Evolutionary conservation across 2,329 filamentous ascomycete genomes (phyloP).

Genomic region (Alternaria sp.): DNA sequence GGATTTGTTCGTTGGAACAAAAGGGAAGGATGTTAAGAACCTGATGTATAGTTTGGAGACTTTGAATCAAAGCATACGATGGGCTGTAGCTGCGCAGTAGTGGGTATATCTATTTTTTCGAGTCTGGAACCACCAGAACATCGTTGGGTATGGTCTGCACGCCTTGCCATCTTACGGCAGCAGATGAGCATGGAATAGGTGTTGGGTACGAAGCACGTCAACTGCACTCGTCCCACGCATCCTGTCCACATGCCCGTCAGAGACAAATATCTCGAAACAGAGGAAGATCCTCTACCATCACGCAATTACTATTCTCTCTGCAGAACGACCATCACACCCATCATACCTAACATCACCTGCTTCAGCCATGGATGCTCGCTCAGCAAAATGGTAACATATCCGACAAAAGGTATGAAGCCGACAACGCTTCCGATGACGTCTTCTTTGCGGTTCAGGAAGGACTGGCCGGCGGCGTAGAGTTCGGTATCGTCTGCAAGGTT

Average conservation of each 20-base stretch:
- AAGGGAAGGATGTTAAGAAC: neutral
- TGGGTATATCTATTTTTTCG: slow-evolving; percentile 7
- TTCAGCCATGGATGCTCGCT: slow-evolving; percentile 98
- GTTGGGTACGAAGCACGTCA: neutral
- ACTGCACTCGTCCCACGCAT: neutral
- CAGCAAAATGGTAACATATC: slow-evolving; percentile 95
- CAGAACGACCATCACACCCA: slow-evolving; percentile 92
- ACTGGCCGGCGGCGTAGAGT: slow-evolving; percentile 84
- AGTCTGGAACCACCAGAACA: neutral
- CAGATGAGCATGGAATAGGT: neutral
- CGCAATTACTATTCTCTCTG: slow-evolving; percentile 78
- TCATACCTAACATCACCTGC: slow-evolving; percentile 90
- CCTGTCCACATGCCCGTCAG: neutral
- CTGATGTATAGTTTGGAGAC: neutral
- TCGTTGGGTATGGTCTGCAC: slow-evolving; percentile 8
- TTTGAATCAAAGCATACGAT: neutral
- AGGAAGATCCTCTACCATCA: neutral
- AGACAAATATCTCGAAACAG: neutral
- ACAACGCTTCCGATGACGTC: slow-evolving; percentile 95
- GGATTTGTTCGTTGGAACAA: neutral
- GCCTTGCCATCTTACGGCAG: slow-evolving; percentile 10
- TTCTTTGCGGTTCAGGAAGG: slow-evolving; percentile 79
- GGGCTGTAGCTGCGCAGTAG: neutral
- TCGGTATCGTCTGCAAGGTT: slow-evolving; percentile 94
- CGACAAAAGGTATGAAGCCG: slow-evolving; percentile 92